phyloP scores from a whole-genome alignment of 192 early-diverging fungal genomes.

The Umbelopsis ramanniana region DNA sequence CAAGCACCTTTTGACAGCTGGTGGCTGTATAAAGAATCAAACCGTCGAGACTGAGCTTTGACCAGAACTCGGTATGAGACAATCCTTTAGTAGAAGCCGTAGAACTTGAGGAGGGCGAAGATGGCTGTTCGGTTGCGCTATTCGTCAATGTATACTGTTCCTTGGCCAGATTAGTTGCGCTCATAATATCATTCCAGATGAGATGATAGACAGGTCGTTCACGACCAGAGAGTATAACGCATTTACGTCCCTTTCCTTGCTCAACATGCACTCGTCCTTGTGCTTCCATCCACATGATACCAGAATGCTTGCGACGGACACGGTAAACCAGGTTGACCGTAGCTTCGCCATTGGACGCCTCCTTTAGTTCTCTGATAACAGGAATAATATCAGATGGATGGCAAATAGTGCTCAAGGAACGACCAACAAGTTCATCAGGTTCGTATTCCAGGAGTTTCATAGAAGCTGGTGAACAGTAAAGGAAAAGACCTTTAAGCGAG shows the following conservation, averaged over 20 bases:
- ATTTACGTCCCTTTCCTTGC: conserved; percentile 67
- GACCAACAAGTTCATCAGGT: conserved; percentile 59
- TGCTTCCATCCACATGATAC: conserved; percentile 69
- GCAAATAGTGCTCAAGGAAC: conserved; percentile 57
- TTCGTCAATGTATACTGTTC: not conserved
- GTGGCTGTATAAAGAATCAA: conserved; percentile 55
- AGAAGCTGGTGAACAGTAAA: conserved; percentile 58
- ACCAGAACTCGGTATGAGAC: conserved; percentile 68
- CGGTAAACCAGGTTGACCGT: conserved; percentile 63
- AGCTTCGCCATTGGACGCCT: conserved; percentile 36
- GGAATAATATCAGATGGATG: conserved; percentile 69
- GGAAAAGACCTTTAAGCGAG: conserved; percentile 69
- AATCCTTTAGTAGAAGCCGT: conserved; percentile 33
- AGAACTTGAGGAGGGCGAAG: not conserved
- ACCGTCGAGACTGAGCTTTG: conserved; percentile 59
- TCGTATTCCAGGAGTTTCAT: conserved; percentile 56
- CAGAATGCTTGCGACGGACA: conserved; percentile 54
- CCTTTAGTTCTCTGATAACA: conserved; percentile 68
- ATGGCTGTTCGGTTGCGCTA: not conserved
- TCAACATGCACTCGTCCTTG: conserved; percentile 65
- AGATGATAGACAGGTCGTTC: conserved; percentile 50
- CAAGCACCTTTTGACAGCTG: conserved; percentile 37
- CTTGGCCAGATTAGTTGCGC: not conserved
- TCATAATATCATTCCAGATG: conserved; percentile 21
- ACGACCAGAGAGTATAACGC: conserved; percentile 64